Conservation (phyloP, 805 yeast species). For the Metschnikowia picachoensis region DNA sequence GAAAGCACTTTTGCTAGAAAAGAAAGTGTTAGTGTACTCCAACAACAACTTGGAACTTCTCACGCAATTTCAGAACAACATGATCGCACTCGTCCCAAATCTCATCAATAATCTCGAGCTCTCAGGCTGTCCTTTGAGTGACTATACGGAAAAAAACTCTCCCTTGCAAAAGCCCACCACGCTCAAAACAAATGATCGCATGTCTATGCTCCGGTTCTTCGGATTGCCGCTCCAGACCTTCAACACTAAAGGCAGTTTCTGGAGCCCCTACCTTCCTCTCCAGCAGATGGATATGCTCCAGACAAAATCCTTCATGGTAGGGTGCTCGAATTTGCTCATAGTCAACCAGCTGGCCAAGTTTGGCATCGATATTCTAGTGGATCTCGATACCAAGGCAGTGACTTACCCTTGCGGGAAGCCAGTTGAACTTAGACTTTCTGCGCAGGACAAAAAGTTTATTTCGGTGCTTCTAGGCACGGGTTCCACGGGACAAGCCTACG, state of each 20-base stretch:
- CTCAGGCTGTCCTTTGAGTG: constrained; percentile 73
- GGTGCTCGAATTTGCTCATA: constrained; percentile 82
- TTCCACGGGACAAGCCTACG: constrained; percentile 28
- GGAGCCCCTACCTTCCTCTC: constrained; percentile 90
- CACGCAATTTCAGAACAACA: constrained; percentile 78
- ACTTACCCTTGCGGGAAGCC: constrained; percentile 39
- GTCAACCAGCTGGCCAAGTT: constrained; percentile 55
- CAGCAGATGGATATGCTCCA: constrained; percentile 82
- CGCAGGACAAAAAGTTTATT: constrained; percentile 71
- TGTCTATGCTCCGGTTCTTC: constrained; percentile 70
- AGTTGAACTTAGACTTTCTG: constrained; percentile 31
- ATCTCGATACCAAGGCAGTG: constrained; percentile 56
- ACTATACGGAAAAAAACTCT: constrained; percentile 45
- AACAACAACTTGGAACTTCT: constrained; percentile 69
- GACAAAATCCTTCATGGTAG: constrained; percentile 67
- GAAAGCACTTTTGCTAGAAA: constrained; percentile 76
- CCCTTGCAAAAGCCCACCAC: constrained; percentile 57
- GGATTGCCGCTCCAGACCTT: constrained; percentile 88
- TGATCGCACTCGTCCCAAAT: constrained; percentile 81
- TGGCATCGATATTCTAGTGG: constrained; percentile 67
- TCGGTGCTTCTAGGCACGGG: constrained; percentile 48
- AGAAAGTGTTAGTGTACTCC: constrained; percentile 70
- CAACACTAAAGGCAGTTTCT: constrained; percentile 75
- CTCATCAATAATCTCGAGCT: constrained; percentile 67
- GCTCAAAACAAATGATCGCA: constrained; percentile 72